phyloP scores from a whole-genome alignment of 2,329 filamentous ascomycete species.

The Xylaria sp. region DNA sequence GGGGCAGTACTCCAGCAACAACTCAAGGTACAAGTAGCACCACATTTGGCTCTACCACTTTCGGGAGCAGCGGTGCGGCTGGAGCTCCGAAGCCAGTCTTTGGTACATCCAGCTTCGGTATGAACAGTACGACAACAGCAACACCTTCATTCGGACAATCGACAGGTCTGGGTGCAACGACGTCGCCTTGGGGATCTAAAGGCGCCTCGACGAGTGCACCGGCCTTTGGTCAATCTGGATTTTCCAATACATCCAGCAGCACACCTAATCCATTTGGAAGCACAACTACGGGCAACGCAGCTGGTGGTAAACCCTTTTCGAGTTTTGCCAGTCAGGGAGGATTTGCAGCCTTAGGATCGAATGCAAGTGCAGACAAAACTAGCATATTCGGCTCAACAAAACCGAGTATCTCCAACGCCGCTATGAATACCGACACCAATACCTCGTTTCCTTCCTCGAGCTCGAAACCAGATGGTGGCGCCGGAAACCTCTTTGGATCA shows the following conservation, averaged over 20 bases:
- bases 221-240: constrained; percentile 66
- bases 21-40: constrained; percentile 39
- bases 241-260: constrained; percentile 49
- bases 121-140: constrained; percentile 26
- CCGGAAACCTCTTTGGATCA: constrained; percentile 56
- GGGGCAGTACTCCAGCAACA: constrained; percentile 53
- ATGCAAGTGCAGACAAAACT: constrained; percentile 47
- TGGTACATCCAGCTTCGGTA: constrained; percentile 52
- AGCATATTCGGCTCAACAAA: constrained; percentile 56
- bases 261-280: constrained; percentile 36
- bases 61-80: constrained; percentile 52
- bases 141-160: constrained; percentile 63
- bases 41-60: constrained; percentile 58
- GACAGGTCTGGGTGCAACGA: constrained; percentile 57
- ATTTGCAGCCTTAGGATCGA: constrained; percentile 61
- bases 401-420: constrained; percentile 44
- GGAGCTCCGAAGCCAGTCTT: constrained; percentile 56
- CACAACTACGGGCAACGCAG: constrained; percentile 29
- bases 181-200: constrained; percentile 64
- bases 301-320: constrained; percentile 49
- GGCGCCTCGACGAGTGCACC: constrained; percentile 51
- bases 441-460: constrained; percentile 54
- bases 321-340: constrained; percentile 65
- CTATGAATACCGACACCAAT: constrained; percentile 48
- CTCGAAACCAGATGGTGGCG: constrained; percentile 50